phyloP scores from a whole-genome alignment of 768 basidiomycete species.

The Termitomyces titanicus region DNA sequence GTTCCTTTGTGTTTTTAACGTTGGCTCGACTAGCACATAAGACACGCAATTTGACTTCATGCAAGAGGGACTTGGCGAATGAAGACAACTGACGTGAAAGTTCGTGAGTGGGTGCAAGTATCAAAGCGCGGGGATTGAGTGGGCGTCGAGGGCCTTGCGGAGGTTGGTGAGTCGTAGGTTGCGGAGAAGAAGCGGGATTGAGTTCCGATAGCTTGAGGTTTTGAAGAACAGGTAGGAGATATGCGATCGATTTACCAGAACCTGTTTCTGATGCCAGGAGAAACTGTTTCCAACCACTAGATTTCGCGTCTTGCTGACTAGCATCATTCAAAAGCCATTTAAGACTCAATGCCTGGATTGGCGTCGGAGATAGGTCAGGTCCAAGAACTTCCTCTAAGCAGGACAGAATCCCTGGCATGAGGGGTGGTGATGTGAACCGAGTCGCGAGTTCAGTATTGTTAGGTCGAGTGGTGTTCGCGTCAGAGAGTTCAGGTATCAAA shows the following conservation, averaged over 20 bases:
- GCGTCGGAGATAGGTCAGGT: conserved; percentile 54
- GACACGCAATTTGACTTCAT: conserved; percentile 74
- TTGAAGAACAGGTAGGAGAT: conserved; percentile 81
- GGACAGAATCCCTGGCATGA: conserved; percentile 60
- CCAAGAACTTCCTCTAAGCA: conserved; percentile 60
- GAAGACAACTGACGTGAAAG: conserved; percentile 75
- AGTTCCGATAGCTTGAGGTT: conserved; percentile 66
- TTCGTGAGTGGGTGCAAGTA: conserved; percentile 89
- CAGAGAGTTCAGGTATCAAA: conserved; percentile 11
- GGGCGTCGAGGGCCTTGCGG: conserved; percentile 19
- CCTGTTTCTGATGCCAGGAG: conserved; percentile 88
- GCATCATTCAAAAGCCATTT: conserved; percentile 51
- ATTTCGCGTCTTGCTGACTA: conserved; percentile 11
- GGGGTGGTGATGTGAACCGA: conserved; percentile 62
- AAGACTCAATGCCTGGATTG: conserved; percentile 75
- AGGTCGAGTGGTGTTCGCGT: conserved; percentile 2
- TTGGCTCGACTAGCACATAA: conserved; percentile 68
- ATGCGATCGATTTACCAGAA: conserved; percentile 89
- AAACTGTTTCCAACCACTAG: conserved; percentile 40
- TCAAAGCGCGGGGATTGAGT: conserved; percentile 69
- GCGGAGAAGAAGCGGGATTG: conserved; percentile 9
- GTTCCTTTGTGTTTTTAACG: conserved; percentile 24
- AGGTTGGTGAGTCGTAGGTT: not conserved
- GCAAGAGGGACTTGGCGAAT: conserved; percentile 72
- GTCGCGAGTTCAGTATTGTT: conserved; percentile 25